Base-by-base conservation (phyloP, 164 flowering plant genomes). In the Vitis vinifera region DNA sequence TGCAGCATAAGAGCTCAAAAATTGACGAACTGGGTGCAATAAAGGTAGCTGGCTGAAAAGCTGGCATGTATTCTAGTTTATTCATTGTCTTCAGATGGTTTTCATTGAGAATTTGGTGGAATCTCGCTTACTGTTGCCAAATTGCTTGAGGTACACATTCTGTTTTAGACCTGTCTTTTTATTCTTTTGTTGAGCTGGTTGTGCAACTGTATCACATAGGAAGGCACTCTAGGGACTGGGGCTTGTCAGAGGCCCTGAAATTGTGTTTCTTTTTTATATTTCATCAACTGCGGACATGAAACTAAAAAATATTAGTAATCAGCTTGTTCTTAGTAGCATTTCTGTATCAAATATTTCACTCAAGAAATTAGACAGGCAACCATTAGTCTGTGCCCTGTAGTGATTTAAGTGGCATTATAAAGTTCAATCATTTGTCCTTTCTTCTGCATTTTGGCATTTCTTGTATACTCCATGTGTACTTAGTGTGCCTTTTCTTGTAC, bases 1-100 rank as follows among this genome's bases (percentile, higher is more conserved):
- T 83, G 75, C 94, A 94, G 98, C 97, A 92, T 76, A 94, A 88
- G 82, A 86, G 91, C 86, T 85, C 97, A 61, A 91, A 88, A 81
- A 78, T 89, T 47, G 94, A 88, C 70, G 95, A 92, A 71, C 73
- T 89, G 71, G 95, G 95, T 69, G 85, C 81, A 53, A 88, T 92
- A 77, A 92, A 77, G 82, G 99, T 91, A 73, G 93, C 89, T 9
- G 92, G 97, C 74, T 90, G 85, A 90, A 65, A 55, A 59, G 47
- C 62, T 71, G 69, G 77, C 66, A 67, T 63, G 66, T 73, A 65
- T 27, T 72, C 30, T 68, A 63, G 47, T 74, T 74, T 63, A 29
- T 52, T 65, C 57, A 13, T 59, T n/a, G 69, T 65, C 29, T 9
- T 23, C 51, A 47, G 71, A 63, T 72, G 68, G 50, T 67, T 74